phyloP scores from a whole-genome alignment of 2,329 filamentous ascomycete genomes.

The Leptodontidium sp. region DNA sequence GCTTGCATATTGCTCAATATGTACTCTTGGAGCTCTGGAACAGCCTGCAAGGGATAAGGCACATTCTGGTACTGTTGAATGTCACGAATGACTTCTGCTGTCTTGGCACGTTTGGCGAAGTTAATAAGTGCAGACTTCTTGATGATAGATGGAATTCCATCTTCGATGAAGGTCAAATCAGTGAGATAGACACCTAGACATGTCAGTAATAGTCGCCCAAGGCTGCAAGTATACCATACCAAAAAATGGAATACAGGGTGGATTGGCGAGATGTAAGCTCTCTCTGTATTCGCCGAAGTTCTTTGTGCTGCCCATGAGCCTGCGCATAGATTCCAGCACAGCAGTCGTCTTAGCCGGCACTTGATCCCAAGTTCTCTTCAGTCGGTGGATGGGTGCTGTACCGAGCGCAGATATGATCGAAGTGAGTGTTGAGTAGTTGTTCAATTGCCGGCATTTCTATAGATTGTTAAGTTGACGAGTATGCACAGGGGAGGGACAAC shows the following conservation, averaged over 20 bases:
- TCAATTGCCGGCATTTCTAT: constrained; percentile 90
- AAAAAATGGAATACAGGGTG: constrained; percentile 97
- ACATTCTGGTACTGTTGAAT: constrained; percentile 99
- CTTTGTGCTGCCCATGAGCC: constrained; percentile 95
- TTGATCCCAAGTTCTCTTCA: constrained; percentile 93
- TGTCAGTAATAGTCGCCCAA: constrained; percentile 28
- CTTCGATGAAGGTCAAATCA: constrained; percentile 97
- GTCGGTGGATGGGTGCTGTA: constrained; percentile 91
- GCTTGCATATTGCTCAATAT: constrained; percentile 96
- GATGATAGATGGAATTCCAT: constrained; percentile 94
- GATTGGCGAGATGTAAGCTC: constrained; percentile 88
- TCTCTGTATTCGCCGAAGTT: constrained; percentile 98
- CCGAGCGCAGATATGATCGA: constrained; percentile 96
- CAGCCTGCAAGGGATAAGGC: constrained; percentile 89
- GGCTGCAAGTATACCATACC: constrained; percentile 62
- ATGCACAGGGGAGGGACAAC: constrained; percentile 48
- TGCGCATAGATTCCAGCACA: constrained; percentile 88
- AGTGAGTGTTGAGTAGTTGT: constrained; percentile 97
- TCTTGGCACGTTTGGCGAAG: constrained; percentile 97
- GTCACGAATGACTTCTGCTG: constrained; percentile 96
- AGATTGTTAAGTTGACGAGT: constrained; percentile 40
- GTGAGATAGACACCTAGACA: constrained; percentile 88
- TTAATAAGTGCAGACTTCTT: constrained; percentile 98
- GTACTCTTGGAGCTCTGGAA: constrained; percentile 94
- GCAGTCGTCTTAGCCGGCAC: constrained; percentile 85